Evolutionary conservation across 176 grass and related monocot genomes (phyloP).

Genomic region (Phoenix roebelenii): DNA sequence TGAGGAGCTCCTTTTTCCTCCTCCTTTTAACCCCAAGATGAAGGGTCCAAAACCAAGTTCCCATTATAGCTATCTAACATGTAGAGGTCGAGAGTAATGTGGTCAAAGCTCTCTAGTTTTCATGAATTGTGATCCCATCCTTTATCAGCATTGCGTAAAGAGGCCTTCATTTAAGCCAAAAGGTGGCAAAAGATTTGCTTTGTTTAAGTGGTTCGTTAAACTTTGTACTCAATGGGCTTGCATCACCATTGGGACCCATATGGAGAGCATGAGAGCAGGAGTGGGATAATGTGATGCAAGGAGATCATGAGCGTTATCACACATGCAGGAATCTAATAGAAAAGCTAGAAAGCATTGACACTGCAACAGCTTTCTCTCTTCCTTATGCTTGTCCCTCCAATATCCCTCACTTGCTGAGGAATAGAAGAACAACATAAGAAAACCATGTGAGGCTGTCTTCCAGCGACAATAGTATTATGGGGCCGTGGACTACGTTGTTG

Average conservation of each 20-base stretch:
- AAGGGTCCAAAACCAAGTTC: background rate
- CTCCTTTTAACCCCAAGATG: background rate
- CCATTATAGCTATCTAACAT: background rate
- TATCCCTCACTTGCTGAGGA: conserved; percentile 31
- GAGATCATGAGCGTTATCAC: conserved; percentile 50
- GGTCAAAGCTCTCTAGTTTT: conserved; percentile 1
- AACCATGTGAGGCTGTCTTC: conserved; percentile 24
- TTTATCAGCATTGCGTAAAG: conserved; percentile 1
- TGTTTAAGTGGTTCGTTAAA: background rate
- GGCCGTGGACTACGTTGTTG: no score
- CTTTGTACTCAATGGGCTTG: background rate
- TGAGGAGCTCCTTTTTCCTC: background rate
- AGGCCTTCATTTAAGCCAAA: background rate
- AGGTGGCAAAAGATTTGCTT: background rate
- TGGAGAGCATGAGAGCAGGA: background rate
- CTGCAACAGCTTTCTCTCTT: conserved; percentile 23
- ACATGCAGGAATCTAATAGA: conserved; percentile 40
- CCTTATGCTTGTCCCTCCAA: conserved; percentile 13
- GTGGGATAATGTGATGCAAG: conserved; percentile 4
- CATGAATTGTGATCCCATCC: background rate
- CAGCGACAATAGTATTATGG: background rate
- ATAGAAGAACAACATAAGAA: conserved; percentile 38
- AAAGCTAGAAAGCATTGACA: conserved; percentile 49
- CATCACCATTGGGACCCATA: background rate
- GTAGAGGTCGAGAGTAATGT: background rate